phyloP scores from a whole-genome alignment of 176 grass and related monocot genomes.

The Rhipidocladum racemiflorum region DNA sequence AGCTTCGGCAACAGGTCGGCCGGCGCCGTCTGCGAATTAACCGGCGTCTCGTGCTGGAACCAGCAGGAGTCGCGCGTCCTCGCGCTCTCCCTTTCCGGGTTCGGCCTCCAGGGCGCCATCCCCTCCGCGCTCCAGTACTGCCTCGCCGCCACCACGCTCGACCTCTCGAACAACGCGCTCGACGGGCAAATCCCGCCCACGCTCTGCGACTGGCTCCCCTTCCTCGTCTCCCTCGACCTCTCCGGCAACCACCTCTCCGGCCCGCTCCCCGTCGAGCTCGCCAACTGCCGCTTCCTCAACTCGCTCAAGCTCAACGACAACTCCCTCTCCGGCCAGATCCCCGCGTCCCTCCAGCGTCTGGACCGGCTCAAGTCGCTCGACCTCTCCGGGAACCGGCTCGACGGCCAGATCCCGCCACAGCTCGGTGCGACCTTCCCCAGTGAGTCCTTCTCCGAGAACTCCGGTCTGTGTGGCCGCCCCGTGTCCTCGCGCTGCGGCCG shows the following conservation, averaged over 20 bases:
- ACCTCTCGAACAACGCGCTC: constrained; percentile 65
- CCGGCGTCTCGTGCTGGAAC: constrained; percentile 74
- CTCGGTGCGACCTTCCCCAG: constrained; percentile 44
- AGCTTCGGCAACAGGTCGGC: constrained; percentile 47
- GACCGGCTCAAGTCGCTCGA: constrained; percentile 71
- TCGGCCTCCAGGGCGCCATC: constrained; percentile 55
- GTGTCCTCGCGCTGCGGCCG: constrained; percentile 45
- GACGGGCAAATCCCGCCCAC: constrained; percentile 36
- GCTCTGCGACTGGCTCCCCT: constrained; percentile 86
- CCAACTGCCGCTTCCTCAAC: constrained; percentile 74
- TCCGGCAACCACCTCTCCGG: constrained; percentile 59
- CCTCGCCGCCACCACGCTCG: constrained; percentile 52
- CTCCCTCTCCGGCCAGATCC: constrained; percentile 59
- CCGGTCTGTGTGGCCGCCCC: constrained; percentile 65
- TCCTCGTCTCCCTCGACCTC: constrained; percentile 64
- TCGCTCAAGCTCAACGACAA: constrained; percentile 62
- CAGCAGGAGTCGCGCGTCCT: constrained; percentile 70
- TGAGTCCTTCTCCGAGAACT: constrained; percentile 49
- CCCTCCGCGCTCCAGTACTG: constrained; percentile 71
- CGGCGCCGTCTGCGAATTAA: constrained; percentile 55
- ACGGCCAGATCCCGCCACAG: constrained; percentile 56
- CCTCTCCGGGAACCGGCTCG: constrained; percentile 62
- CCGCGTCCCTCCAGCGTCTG: constrained; percentile 56
- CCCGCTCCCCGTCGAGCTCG: constrained; percentile 62
- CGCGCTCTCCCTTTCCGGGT: constrained; percentile 42